phyloP scores from a whole-genome alignment of 805 yeast genomes.

The Debaryomyces castellii region DNA sequence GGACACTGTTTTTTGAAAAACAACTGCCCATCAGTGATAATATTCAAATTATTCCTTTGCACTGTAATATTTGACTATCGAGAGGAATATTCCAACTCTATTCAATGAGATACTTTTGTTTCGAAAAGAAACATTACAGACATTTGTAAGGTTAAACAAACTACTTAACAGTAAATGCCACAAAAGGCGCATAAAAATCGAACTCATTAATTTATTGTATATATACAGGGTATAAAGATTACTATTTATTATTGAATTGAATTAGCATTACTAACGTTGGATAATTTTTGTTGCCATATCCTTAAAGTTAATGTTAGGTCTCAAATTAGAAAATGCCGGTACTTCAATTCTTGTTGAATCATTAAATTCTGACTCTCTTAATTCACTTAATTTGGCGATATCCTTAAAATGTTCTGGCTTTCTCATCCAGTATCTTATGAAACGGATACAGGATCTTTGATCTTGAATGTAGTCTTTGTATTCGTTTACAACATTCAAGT shows the following conservation, averaged over 20 bases:
- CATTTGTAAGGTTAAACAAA: too few relatives aligned
- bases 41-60: not conserved
- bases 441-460: constrained; percentile 26
- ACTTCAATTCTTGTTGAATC: constrained; percentile 16
- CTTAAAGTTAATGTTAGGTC: constrained; percentile 28
- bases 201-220: not conserved
- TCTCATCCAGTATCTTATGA: constrained; percentile 29
- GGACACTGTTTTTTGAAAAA: constrained; percentile 11
- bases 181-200: not conserved
- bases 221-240: not conserved
- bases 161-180: too few relatives aligned
- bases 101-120: too few relatives aligned
- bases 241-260: not conserved
- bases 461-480: constrained; percentile 45
- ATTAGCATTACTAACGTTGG: not conserved
- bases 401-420: constrained; percentile 21
- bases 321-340: constrained; percentile 26
- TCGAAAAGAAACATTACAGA: too few relatives aligned
- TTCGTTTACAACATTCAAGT: constrained; percentile 53
- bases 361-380: constrained; percentile 15
- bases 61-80: too few relatives aligned
- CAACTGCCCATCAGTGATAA: constrained; percentile 22
- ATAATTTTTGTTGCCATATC: constrained; percentile 16
- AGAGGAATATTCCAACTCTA: too few relatives aligned
- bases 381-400: constrained; percentile 22